Evolutionary conservation across 306 rosid genomes (phyloP), one percentile per base, ranked within the genome.

Genomic region (Albizia julibrissin): DNA sequence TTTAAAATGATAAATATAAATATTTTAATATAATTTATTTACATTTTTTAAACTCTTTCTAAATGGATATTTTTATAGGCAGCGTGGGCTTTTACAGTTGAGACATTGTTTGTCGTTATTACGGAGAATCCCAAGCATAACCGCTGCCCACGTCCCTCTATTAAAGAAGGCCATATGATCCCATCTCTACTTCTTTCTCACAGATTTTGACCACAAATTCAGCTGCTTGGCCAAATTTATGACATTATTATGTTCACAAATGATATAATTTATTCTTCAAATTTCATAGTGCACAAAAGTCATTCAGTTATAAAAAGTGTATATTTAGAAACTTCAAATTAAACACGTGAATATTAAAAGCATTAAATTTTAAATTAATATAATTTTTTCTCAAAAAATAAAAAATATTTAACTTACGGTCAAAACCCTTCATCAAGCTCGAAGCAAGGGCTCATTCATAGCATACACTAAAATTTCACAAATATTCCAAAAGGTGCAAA

Each of bases 401-500:
- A 22, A 22, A 59, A 22, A 58, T n/a, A 54, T 21, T 21, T 10
- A 58, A 59, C 31, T 19, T 52, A 10, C 21, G 61, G 31, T 12
- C 26, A 52, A 21, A 69, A 9, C 71, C 56, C 34, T 33, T 62
- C 74, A 26, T 24, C 78, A 33, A 43, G 33, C 33, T 75, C 58
- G 39, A 71, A 56, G 31, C 40, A 49, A 18, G 54, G 37, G 69
- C 75, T 34, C 6, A 62, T 6, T 24, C 34, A 19, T 75, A 52
- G 70, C 64, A 58, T 13, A 12, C 21, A 62, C 19, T 39, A 40
- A 27, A 52, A 65, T 64, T 72, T 40, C 26, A 43, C 27, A 33
- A 73, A 67, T 74, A 72, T 59, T 40, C 75, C 62, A 37, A 62
- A 76, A 3, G 29, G 22, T 75, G 39, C 59, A 69, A 46, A 46